Percentiles rank a stretch among this genome's conserved stretches.
Evolutionary conservation across 2,329 filamentous ascomycete species (phyloP).

Genomic region (Escovopsis sp.): DNA sequence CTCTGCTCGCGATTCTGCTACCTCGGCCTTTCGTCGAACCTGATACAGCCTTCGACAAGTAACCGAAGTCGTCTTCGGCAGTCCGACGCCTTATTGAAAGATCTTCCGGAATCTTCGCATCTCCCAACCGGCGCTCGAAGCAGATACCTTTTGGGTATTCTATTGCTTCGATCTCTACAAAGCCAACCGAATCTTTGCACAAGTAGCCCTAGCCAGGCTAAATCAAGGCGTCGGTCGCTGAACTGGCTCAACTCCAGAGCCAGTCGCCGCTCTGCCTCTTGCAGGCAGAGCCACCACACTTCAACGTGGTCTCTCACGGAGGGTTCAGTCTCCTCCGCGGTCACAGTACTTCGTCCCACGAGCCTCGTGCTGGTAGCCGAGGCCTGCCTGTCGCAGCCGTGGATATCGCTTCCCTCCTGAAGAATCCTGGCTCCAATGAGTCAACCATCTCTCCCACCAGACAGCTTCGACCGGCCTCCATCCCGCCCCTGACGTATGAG

Average conservation of each 20-base stretch:
- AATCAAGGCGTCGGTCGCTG: slow-evolving; percentile 14
- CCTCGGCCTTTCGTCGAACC: too few relatives aligned
- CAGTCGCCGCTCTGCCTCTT: slow-evolving; percentile 26
- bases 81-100: too few relatives aligned
- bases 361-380: slow-evolving; percentile 13
- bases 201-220: slow-evolving; percentile 5
- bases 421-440: slow-evolving; percentile 61
- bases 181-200: too few relatives aligned
- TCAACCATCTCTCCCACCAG: slow-evolving; percentile 36
- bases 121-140: too few relatives aligned
- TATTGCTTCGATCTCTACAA: too few relatives aligned
- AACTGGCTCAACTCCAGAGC: slow-evolving; percentile 29
- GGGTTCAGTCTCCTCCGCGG: slow-evolving; percentile 15
- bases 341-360: slow-evolving; percentile 15
- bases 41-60: too few relatives aligned
- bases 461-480: slow-evolving; percentile 13
- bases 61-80: too few relatives aligned
- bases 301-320: slow-evolving; percentile 15
- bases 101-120: too few relatives aligned
- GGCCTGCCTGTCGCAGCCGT: slow-evolving; percentile 49
- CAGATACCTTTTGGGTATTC: too few relatives aligned
- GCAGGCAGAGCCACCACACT: slow-evolving; percentile 24
- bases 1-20: too few relatives aligned
- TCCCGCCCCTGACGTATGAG: slow-evolving; percentile 11
- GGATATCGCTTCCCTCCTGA: slow-evolving; percentile 89